phyloP scores from a whole-genome alignment of 176 grass and related monocot species.

The Oryza nivara region DNA sequence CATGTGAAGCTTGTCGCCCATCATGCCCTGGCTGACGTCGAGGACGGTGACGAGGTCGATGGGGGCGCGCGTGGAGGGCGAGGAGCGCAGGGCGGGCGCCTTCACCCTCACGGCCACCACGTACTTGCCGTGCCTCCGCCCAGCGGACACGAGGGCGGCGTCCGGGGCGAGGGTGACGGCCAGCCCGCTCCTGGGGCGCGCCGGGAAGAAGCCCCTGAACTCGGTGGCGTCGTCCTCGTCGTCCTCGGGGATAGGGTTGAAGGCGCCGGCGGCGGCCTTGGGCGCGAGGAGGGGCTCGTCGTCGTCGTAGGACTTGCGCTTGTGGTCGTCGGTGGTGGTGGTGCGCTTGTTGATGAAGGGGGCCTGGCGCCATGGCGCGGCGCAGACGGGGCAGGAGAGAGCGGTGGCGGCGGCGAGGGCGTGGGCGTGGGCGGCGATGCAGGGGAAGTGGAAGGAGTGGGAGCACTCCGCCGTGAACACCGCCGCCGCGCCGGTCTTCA shows the following conservation, averaged over 20 bases:
- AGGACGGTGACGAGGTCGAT: slow-evolving; percentile 94
- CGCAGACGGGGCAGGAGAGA: slow-evolving; percentile 81
- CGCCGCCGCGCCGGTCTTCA: slow-evolving; percentile 70
- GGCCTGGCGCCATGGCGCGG: slow-evolving; percentile 64
- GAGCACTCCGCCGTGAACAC: slow-evolving; percentile 98
- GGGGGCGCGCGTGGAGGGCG: slow-evolving; percentile 43
- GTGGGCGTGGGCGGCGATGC: slow-evolving; percentile 69
- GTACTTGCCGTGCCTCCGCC: slow-evolving; percentile 70
- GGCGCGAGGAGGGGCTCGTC: slow-evolving; percentile 67
- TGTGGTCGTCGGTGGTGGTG: slow-evolving; percentile 34
- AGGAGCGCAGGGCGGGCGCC: slow-evolving; percentile 57
- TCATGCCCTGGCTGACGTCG: slow-evolving; percentile 87
- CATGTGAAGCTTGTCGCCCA: slow-evolving; percentile 86
- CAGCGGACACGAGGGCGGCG: slow-evolving; percentile 64
- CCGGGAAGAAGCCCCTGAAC: slow-evolving; percentile 50
- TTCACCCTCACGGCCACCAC: slow-evolving; percentile 83
- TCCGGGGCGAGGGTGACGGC: slow-evolving; percentile 57
- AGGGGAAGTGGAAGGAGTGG: slow-evolving; percentile 90
- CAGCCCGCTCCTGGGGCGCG: slow-evolving; percentile 27
- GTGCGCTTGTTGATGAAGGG: slow-evolving; percentile 57
- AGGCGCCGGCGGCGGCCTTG: slow-evolving; percentile 43
- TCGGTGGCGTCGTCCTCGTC: slow-evolving; percentile 53
- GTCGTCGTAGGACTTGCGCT: slow-evolving; percentile 83
- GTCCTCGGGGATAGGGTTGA: slow-evolving; percentile 92
- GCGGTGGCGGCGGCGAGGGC: background rate